Percentiles rank a stretch among this genome's conserved stretches.
phyloP scores from a whole-genome alignment of 192 early-diverging fungal species.

The Coemansia sp. region DNA sequence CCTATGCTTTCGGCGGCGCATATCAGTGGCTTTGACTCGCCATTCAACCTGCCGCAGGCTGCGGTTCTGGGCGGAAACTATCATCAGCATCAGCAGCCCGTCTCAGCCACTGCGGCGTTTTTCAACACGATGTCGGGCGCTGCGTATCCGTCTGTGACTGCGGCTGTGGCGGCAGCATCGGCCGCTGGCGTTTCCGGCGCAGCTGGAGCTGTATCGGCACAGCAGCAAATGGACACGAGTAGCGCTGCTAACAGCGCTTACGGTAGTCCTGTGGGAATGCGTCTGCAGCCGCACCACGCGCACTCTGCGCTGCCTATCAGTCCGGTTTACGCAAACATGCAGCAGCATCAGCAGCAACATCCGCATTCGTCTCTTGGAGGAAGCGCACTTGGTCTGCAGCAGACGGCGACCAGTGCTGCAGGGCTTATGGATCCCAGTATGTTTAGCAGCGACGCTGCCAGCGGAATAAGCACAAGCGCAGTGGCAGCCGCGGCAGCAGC shows the following conservation, averaged over 20 bases:
- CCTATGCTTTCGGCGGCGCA: slow-evolving; percentile 48
- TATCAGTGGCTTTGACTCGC: slow-evolving; percentile 43
- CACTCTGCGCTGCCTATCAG: not conserved
- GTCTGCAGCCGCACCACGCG: not conserved
- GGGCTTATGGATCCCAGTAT: slow-evolving; percentile 6
- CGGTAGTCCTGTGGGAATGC: slow-evolving; percentile 1
- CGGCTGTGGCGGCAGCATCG: slow-evolving; percentile 17
- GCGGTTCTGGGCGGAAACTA: slow-evolving; percentile 1
- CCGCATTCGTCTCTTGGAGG: not conserved
- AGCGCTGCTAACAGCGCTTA: slow-evolving; percentile 8
- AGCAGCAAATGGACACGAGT: not conserved
- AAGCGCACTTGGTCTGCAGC: slow-evolving; percentile 8
- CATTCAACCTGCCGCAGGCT: slow-evolving; percentile 49
- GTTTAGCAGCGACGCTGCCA: slow-evolving; percentile 8
- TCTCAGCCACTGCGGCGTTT: not conserved
- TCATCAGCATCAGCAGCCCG: not conserved
- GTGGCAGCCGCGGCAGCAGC: slow-evolving; percentile 6
- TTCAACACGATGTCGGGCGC: not conserved
- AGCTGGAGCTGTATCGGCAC: not conserved
- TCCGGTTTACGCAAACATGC: slow-evolving; percentile 6
- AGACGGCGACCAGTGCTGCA: not conserved
- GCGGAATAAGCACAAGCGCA: not conserved
- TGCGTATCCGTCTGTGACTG: slow-evolving; percentile 3
- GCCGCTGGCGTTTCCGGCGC: slow-evolving; percentile 8
- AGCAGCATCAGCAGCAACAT: slow-evolving; percentile 1